These are phyloP conservation scores for Hypoxylon lienhwacheense DNA, from an alignment of 495 filamentous ascomycete species.

Conservation along the genomic window DNA sequence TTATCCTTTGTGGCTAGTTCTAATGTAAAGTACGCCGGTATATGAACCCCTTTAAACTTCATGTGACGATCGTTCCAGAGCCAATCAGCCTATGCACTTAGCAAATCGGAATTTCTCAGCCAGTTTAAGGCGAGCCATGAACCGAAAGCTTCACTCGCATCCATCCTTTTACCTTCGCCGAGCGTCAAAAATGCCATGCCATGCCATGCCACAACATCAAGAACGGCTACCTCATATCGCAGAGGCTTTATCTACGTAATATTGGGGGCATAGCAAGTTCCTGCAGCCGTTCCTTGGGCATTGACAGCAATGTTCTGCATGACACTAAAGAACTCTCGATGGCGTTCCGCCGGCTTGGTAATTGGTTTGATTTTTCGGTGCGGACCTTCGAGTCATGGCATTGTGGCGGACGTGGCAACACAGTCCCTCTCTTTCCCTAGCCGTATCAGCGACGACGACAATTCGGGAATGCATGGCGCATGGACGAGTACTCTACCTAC, in stretches of 20 bases:
- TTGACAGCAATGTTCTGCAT: slow-evolving; percentile 27
- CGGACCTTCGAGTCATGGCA: slow-evolving; percentile 22
- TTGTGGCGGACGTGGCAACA: slow-evolving; percentile 17
- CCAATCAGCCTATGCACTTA: slow-evolving; percentile 23
- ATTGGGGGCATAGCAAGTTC: neutral
- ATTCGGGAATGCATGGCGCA: slow-evolving; percentile 29
- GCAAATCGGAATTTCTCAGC: slow-evolving; percentile 12
- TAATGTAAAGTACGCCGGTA: neutral
- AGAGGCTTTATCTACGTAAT: neutral
- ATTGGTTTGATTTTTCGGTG: slow-evolving; percentile 3
- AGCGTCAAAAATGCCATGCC: slow-evolving; percentile 14
- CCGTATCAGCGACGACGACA: slow-evolving; percentile 17
- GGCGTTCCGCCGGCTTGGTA: slow-evolving; percentile 24
- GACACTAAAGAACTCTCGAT: slow-evolving; percentile 19
- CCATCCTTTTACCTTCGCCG: slow-evolving; percentile 8
- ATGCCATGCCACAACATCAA: slow-evolving; percentile 4
- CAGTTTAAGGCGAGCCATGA: slow-evolving; percentile 19
- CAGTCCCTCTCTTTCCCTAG: slow-evolving; percentile 6
- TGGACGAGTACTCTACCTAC: too few species aligned
- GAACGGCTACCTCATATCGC: neutral
- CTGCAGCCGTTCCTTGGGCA: slow-evolving; percentile 2
- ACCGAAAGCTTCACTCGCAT: slow-evolving; percentile 3
- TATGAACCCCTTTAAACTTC: slow-evolving; percentile 5
- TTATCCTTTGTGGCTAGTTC: slow-evolving; percentile 13
- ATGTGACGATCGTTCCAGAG: slow-evolving; percentile 6